These are phyloP conservation scores for Raffaelea deltoideospora DNA, from an alignment of 2,329 filamentous ascomycete species.

Conservation along the genomic window DNA sequence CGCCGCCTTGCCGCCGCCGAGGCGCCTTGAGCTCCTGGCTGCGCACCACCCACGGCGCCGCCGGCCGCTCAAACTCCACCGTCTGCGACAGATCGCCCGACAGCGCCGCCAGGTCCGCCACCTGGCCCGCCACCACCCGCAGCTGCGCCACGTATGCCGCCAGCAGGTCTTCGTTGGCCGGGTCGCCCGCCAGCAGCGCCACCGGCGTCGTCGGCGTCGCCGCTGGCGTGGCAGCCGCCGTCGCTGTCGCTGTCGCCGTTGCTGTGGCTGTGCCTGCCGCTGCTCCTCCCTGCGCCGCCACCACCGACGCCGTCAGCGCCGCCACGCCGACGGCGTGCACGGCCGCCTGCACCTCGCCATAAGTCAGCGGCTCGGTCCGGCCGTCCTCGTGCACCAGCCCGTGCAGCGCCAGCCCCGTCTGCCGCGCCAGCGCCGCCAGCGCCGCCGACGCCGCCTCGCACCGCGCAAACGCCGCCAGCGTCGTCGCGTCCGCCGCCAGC, in stretches of 20 bases:
- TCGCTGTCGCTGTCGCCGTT: background rate
- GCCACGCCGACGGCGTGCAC: constrained; percentile 38
- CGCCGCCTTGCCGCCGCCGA: too few species aligned
- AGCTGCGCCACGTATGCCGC: constrained; percentile 53
- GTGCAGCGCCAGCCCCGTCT: constrained; percentile 52
- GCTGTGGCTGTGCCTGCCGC: constrained; percentile 10
- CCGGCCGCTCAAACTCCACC: constrained; percentile 61
- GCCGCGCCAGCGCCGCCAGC: constrained; percentile 50
- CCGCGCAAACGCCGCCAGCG: constrained; percentile 52
- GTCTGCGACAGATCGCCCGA: constrained; percentile 57
- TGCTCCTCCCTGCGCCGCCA: constrained; percentile 22
- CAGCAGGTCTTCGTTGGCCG: constrained; percentile 44
- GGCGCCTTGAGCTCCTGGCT: constrained; percentile 69
- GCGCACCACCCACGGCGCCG: constrained; percentile 70
- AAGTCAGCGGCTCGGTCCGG: constrained; percentile 49
- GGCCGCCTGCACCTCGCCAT: constrained; percentile 49
- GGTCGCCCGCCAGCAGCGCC: background rate
- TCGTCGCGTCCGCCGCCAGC: constrained; percentile 42
- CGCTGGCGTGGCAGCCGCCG: background rate
- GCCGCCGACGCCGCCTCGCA: constrained; percentile 50
- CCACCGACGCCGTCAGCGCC: constrained; percentile 30
- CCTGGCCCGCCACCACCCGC: constrained; percentile 43
- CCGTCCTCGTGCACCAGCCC: constrained; percentile 56
- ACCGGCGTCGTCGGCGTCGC: background rate
- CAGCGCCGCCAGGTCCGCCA: constrained; percentile 57